Evolutionary conservation across 2,329 filamentous ascomycete species (phyloP), one percentile per base, ranked within the genome.

Genomic region (Penicillium sp.): DNA sequence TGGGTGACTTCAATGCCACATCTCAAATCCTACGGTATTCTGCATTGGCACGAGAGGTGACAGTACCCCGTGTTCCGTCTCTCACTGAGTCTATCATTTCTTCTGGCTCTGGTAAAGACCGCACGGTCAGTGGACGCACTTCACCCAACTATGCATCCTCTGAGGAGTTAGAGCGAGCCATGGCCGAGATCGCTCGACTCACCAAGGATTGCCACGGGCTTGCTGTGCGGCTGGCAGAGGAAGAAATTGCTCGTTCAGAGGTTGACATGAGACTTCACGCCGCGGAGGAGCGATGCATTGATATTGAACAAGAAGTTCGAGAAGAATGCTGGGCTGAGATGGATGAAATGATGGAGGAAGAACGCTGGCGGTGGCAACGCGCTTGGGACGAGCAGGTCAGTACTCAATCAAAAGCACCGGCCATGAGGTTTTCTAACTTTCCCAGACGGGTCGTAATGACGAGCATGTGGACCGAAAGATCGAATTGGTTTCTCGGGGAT

Each of bases 21-120:
- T 93, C 86, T 4, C 92, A 96, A 59, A 96, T 98, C 44, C 72
- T 98, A 1, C 82, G 90, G 12, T 98, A 98, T 66, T 92, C 86
- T 14, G 90, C 92, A 0, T 75, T 98, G 3, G 92, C 92, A 0
- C 80, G 88, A 13, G 90, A 96, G 66, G 85, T 96, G 8, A 93
- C 90, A 0, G 86, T 95, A 1, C 88, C 89, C 4, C 82, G 90
- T 4, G 79, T 93, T 6, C 89, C 89, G 0, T 92, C 85, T 32
- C 80, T 90, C 34, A 85, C 84, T 0, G 80, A 80, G 28, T 84
- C 82, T 0, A 84, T 92, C 22, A 48, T 71, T 45, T 62, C 62
- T 23, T 46, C 44, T 39, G 49, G 50, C 12, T 57, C 57, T n/a
- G 65, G 65, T 4, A 59, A 55, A 25, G 55, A 48, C 10, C 51